A percentile compares a stretch with the other conserved stretches of the same genome.
Conservation (phyloP, 179 eudicot species). For the Heliamphora pulchella region DNA sequence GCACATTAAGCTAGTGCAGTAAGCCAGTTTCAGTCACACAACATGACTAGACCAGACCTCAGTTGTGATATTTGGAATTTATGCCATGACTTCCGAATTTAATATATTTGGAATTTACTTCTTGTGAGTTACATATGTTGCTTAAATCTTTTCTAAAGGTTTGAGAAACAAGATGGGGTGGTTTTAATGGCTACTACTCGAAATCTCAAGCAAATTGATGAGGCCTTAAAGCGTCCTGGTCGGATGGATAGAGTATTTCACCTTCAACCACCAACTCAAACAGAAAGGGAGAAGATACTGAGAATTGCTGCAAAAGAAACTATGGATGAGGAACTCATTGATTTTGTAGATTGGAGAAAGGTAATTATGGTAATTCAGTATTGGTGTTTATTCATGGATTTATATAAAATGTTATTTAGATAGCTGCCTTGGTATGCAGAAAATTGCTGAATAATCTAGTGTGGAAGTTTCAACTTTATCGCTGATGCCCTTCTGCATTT, state of each 20-base stretch:
- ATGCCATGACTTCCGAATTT: not conserved
- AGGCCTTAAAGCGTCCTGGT: conserved; percentile 92
- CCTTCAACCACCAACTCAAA: conserved; percentile 77
- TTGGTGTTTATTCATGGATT: not conserved
- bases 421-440: conserved; percentile 10
- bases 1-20: no score
- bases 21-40: no score
- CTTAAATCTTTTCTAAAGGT: conserved; percentile 35
- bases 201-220: conserved; percentile 68
- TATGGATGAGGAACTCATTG: conserved; percentile 77
- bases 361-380: conserved; percentile 27
- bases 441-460: not conserved
- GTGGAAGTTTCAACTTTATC: not conserved
- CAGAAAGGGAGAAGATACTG: conserved; percentile 80
- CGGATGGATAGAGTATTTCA: conserved; percentile 90
- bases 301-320: conserved; percentile 58
- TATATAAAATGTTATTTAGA: not conserved
- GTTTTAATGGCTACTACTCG: conserved; percentile 93
- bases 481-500: not conserved
- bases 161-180: conserved; percentile 96
- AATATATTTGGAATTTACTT: not conserved
- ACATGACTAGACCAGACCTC: not conserved
- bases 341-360: conserved; percentile 85
- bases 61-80: not conserved
- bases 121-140: not conserved